Conservation (phyloP, 768 basidiomycete species). For the Russula sp. region DNA sequence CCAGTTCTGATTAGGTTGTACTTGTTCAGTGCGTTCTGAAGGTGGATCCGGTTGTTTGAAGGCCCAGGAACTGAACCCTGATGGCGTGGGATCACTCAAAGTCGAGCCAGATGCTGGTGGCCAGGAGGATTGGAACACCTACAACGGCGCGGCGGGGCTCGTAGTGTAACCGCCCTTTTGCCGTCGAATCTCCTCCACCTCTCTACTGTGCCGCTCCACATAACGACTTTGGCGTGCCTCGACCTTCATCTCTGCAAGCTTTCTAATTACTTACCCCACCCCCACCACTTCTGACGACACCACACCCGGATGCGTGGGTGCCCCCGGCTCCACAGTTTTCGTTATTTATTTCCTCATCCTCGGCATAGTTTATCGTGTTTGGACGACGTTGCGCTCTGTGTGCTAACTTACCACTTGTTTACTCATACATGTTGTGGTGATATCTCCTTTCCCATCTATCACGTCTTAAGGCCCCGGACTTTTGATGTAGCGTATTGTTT, state of each 20-base stretch:
- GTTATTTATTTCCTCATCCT: background rate
- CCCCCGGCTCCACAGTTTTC: background rate
- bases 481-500: conserved; percentile 15
- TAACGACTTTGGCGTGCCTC: background rate
- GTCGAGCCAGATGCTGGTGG: conserved; percentile 2
- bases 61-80: conserved; percentile 29
- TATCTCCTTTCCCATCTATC: conserved; percentile 2
- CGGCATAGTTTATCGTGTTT: conserved; percentile 1
- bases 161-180: background rate
- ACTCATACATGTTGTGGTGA: conserved; percentile 3
- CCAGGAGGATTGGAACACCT: conserved; percentile 5
- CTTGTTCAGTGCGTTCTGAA: conserved; percentile 59
- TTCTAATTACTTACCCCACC: background rate
- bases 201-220: background rate
- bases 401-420: conserved; percentile 2
- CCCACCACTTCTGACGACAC: background rate
- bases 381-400: background rate
- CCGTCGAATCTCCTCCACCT: background rate
- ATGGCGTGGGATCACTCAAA: background rate
- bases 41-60: conserved; percentile 71
- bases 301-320: background rate
- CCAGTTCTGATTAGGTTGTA: background rate
- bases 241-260: background rate
- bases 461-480: conserved; percentile 4
- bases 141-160: background rate